These are phyloP conservation scores for Hordeum pubiflorum DNA, from an alignment of 202 grass and related monocot genomes.

Conservation along the genomic window DNA sequence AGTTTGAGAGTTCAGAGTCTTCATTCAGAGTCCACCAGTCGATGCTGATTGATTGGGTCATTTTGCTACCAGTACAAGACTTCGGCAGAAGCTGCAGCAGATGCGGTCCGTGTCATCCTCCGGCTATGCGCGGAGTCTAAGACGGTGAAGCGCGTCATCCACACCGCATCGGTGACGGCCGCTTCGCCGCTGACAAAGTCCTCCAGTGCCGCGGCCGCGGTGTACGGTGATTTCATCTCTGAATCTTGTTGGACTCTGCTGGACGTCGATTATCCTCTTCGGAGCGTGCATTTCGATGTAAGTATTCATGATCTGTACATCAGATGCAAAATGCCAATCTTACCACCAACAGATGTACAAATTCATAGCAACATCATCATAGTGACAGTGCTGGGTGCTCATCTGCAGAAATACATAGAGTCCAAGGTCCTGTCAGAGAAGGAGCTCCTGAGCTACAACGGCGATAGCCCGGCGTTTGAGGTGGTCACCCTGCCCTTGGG, in stretches of 20 bases:
- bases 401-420: conserved; percentile 37
- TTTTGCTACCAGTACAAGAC: conserved; percentile 24
- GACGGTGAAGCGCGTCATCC: conserved; percentile 57
- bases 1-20: background rate
- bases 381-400: background rate
- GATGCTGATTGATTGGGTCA: background rate
- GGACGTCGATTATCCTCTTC: conserved; percentile 28
- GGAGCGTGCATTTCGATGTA: conserved; percentile 30
- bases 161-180: conserved; percentile 42
- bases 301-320: background rate
- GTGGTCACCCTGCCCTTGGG: conserved; percentile 41
- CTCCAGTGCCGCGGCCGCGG: background rate
- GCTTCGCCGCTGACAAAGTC: conserved; percentile 29
- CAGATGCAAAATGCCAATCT: background rate
- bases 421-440: conserved; percentile 41
- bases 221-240: conserved; percentile 32
- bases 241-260: conserved; percentile 43
- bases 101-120: conserved; percentile 29
- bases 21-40: background rate
- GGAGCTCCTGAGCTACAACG: conserved; percentile 37
- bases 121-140: conserved; percentile 33
- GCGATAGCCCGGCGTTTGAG: conserved; percentile 22
- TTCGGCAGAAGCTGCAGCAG: conserved; percentile 15
- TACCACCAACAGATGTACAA: background rate
- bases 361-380: background rate